A percentile compares a stretch with the other conserved stretches of the same genome.
Evolutionary conservation across 176 grass and related monocot genomes (phyloP).

Genomic region (Thalia dealbata): DNA sequence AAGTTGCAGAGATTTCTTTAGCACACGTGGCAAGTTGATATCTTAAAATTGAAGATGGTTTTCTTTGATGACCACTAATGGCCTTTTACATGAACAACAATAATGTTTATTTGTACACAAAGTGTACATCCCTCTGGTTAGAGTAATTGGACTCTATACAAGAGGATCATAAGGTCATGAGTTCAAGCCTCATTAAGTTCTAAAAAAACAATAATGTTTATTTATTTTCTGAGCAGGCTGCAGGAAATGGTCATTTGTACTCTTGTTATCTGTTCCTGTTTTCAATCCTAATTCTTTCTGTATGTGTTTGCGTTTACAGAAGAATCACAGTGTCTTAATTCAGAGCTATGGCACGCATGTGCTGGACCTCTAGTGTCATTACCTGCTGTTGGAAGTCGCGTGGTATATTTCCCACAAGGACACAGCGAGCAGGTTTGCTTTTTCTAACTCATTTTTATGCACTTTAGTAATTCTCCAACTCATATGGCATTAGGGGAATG

Average conservation of each 20-base stretch:
- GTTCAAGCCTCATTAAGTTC: too few species aligned
- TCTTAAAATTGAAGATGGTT: too few species aligned
- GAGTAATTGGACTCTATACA: too few species aligned
- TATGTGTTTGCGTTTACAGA: constrained; percentile 26
- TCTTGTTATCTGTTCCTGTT: neutral
- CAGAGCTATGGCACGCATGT: constrained; percentile 98
- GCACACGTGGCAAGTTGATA: neutral
- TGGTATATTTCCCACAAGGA: constrained; percentile 95
- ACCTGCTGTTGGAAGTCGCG: constrained; percentile 75
- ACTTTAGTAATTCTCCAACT: neutral
- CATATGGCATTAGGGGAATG: neutral
- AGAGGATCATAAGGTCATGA: too few species aligned
- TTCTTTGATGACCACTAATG: too few species aligned
- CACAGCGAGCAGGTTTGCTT: constrained; percentile 80
- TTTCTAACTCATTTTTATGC: neutral
- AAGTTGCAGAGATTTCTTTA: neutral
- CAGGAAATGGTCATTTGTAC: too few species aligned
- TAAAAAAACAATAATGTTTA: neutral
- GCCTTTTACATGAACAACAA: neutral
- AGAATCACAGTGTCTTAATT: constrained; percentile 87
- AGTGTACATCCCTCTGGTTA: too few species aligned
- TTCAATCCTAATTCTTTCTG: neutral
- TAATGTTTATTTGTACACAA: neutral
- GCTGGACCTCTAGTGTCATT: constrained; percentile 92
- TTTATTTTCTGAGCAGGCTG: neutral